phyloP scores from a whole-genome alignment of 2,329 filamentous ascomycete genomes.

The Diplocarpon rosae region DNA sequence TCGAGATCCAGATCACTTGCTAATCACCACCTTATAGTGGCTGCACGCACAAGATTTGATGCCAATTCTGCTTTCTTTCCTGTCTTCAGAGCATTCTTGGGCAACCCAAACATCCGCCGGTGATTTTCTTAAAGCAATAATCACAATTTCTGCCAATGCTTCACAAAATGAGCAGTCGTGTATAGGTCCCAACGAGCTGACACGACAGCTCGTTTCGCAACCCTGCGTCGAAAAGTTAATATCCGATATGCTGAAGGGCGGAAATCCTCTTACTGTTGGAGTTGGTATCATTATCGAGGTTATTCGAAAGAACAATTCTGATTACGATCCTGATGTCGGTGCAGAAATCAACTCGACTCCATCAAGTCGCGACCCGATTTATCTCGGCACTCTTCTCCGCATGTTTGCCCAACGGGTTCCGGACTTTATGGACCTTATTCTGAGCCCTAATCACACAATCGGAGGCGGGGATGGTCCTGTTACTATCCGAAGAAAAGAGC shows the following conservation, averaged over 20 bases:
- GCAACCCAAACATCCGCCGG: constrained; percentile 93
- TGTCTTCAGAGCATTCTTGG: constrained; percentile 74
- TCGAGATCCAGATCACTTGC: neutral
- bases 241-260: constrained; percentile 80
- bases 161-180: constrained; percentile 98
- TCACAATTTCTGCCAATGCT: constrained; percentile 96
- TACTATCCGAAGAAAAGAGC: constrained; percentile 58
- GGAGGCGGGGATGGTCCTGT: constrained; percentile 42
- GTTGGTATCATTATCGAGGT: constrained; percentile 98
- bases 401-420: constrained; percentile 86
- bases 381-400: constrained; percentile 79
- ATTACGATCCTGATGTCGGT: constrained; percentile 90
- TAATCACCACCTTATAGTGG: constrained; percentile 50
- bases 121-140: constrained; percentile 96
- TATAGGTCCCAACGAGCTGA: constrained; percentile 94
- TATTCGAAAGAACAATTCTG: constrained; percentile 97
- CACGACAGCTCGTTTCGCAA: constrained; percentile 83
- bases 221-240: constrained; percentile 78
- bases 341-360: constrained; percentile 69
- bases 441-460: constrained; percentile 54
- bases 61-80: constrained; percentile 73
- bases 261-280: constrained; percentile 88
- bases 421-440: constrained; percentile 84
- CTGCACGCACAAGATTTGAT: constrained; percentile 82
- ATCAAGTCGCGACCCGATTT: constrained; percentile 85